Conservation (phyloP, 495 filamentous ascomycete genomes). For the Choiromyces venosus region DNA sequence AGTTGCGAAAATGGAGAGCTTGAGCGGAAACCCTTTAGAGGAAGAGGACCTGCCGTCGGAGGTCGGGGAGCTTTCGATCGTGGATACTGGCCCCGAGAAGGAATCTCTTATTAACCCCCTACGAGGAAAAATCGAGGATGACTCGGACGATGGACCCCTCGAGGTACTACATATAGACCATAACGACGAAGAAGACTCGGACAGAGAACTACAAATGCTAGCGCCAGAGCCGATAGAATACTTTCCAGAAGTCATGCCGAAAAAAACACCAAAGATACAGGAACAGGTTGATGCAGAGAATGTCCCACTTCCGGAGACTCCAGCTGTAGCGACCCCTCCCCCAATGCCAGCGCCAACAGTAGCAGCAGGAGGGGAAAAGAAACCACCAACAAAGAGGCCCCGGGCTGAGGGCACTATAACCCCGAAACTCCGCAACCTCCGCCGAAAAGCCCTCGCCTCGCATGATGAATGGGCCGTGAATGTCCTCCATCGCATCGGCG, state of each 20-base stretch:
- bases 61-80: not conserved
- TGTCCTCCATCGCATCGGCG: slow-evolving; percentile 41
- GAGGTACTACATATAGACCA: not conserved
- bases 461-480: slow-evolving; percentile 44
- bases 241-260: not conserved
- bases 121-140: not conserved
- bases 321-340: not conserved
- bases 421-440: slow-evolving; percentile 36
- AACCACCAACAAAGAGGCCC: not conserved
- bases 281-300: not conserved
- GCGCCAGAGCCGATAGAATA: not conserved
- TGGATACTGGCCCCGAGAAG: not conserved
- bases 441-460: slow-evolving; percentile 37
- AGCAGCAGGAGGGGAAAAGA: not conserved
- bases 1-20: not conserved
- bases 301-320: not conserved
- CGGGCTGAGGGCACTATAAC: slow-evolving; percentile 1
- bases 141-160: not conserved
- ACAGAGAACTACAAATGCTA: not conserved
- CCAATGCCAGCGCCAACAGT: not conserved
- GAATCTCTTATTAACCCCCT: slow-evolving; percentile 47
- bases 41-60: not conserved
- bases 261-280: not conserved
- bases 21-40: not conserved
- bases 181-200: not conserved